Evolutionary conservation across 805 yeast genomes (phyloP).

Genomic region (Candida tibetensis): DNA sequence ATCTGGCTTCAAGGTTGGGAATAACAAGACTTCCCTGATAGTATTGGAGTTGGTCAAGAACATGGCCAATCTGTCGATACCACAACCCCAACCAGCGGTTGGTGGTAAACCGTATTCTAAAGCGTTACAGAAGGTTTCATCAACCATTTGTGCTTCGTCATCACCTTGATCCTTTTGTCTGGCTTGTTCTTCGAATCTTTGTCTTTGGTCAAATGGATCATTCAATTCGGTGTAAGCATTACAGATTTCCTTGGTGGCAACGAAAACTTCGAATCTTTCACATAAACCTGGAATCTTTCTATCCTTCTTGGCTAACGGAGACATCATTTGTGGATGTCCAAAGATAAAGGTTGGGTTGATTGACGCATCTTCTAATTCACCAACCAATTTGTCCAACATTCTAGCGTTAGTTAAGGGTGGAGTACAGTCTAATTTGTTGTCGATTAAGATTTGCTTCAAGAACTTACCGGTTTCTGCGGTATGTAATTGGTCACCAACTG

Average conservation of each 20-base stretch:
- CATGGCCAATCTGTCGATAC: conserved; percentile 98
- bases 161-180: conserved; percentile 98
- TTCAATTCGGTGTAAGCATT: conserved; percentile 98
- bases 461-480: conserved; percentile 91
- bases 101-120: conserved; percentile 98
- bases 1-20: conserved; percentile 99
- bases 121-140: conserved; percentile 96
- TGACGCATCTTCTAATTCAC: conserved; percentile 91
- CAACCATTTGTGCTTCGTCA: conserved; percentile 96
- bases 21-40: conserved; percentile 93
- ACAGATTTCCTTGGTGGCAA: conserved; percentile 97
- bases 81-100: conserved; percentile 99
- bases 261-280: conserved; percentile 97
- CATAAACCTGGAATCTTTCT: conserved; percentile 91
- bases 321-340: conserved; percentile 99
- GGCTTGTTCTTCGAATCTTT: conserved; percentile 97
- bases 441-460: conserved; percentile 73
- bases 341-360: conserved; percentile 97
- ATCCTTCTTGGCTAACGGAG: conserved; percentile 96
- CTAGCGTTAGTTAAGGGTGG: conserved; percentile 96
- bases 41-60: conserved; percentile 95
- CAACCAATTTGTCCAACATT: conserved; percentile 97
- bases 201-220: conserved; percentile 98
- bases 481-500: conserved; percentile 92
- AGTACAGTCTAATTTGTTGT: conserved; percentile 82